Base-by-base conservation (phyloP, 192 early-diverging fungal species). In the Coemansia sp. region DNA sequence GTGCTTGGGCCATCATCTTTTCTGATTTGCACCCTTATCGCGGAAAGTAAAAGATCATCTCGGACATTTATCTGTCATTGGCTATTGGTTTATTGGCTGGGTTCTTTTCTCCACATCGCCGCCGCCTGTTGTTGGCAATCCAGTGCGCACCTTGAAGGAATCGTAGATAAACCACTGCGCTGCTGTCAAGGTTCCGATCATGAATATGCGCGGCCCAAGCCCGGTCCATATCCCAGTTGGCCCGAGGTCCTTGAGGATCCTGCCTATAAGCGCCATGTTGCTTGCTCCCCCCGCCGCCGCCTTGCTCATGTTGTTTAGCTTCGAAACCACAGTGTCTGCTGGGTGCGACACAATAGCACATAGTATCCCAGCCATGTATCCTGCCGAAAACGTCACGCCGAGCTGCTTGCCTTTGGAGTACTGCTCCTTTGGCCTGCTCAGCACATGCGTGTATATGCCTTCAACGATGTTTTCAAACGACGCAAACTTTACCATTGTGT, bases 341-440 rank as follows among this genome's bases (percentile, higher is more conserved):
- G 94, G 94, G 83, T 96, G 94, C 48, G 92, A 93, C 41, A 96
- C 91, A 70, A 95, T 87, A 57, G 94, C 94, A 84, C 90, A 92
- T 62, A 92, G 87, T 61, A 96, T 85, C 86, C 94, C 94, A 33
- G 92, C 92, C 77, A 90, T 87, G 84, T 94, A 94, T 62, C 94
- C 94, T 68, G 90, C 94, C 5, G 86, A 87, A 64, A 93, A 91
- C 65, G 91, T 89, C 49, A 94, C 89, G 60, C 88, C 89, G 66
- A 91, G 84, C 85, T 92, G 91, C 74, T 91, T 76, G 26, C 72
- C 52, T 78, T 90, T 89, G 75, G 86, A 84, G 83, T 92, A 93
- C 59, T 89, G 68, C 34, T 84, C 68, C 78, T 91, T 89, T 69
- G 88, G 90, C 64, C 85, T 87, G 75, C 78, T 76, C 33, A 91